These are phyloP conservation scores for Arctostaphylos glauca DNA, from an alignment of 148 eudicot species.

Conservation along the genomic window DNA sequence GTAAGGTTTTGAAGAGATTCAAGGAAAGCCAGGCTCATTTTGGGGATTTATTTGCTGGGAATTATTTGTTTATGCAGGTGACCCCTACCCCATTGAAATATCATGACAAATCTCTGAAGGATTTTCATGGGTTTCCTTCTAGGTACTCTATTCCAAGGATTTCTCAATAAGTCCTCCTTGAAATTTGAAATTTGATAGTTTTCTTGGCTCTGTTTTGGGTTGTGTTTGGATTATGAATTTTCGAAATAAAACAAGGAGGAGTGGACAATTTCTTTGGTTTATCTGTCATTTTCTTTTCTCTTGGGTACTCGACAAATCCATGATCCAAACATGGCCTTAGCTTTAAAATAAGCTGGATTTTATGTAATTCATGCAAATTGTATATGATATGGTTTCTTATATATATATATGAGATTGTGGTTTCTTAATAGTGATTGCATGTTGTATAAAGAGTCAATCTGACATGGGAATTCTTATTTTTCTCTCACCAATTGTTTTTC, in stretches of 20 bases:
- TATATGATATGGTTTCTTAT: background rate
- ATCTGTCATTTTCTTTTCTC: background rate
- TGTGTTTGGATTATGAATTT: background rate
- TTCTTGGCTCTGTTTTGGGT: background rate
- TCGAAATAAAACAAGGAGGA: background rate
- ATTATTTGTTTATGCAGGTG: slow-evolving; percentile 79
- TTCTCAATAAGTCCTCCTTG: background rate
- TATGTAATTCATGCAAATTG: background rate
- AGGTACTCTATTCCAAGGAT: slow-evolving; percentile 13
- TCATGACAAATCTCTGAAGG: slow-evolving; percentile 11
- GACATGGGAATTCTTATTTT: too few species aligned
- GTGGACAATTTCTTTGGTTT: background rate
- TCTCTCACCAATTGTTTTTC: too few species aligned
- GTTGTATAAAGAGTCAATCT: too few species aligned
- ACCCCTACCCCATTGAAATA: slow-evolving; percentile 49
- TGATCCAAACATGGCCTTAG: background rate
- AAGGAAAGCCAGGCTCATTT: slow-evolving; percentile 72
- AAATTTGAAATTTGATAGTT: background rate
- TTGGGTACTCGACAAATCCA: background rate
- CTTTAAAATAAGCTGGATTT: background rate
- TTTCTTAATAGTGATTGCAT: background rate
- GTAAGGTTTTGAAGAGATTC: slow-evolving; percentile 52
- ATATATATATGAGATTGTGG: background rate
- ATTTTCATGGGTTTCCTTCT: slow-evolving; percentile 15
- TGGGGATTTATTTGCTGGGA: slow-evolving; percentile 86